These are phyloP conservation scores for Dryas integrifolia DNA, from an alignment of 331 rosid species.

Conservation along the genomic window DNA sequence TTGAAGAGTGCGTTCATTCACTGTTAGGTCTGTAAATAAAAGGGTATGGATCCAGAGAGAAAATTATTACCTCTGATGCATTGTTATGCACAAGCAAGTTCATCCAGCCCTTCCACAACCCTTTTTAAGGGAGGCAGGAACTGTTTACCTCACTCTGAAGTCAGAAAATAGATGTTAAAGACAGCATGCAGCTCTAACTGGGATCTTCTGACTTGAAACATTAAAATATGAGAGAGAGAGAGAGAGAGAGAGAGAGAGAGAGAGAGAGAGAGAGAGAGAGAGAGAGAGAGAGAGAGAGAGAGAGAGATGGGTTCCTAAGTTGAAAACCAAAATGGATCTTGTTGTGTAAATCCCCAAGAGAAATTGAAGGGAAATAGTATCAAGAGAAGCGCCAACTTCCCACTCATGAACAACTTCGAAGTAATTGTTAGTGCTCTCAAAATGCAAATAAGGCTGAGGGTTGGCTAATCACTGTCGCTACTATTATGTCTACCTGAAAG, in stretches of 20 bases:
- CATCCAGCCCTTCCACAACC: slow-evolving; percentile 45
- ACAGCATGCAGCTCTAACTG: slow-evolving; percentile 33
- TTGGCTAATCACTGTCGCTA: slow-evolving; percentile 76
- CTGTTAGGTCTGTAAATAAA: slow-evolving; percentile 47
- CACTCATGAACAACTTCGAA: slow-evolving; percentile 34
- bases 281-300: not conserved
- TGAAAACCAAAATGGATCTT: slow-evolving; percentile 43
- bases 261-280: slow-evolving; percentile 27
- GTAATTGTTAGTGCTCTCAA: slow-evolving; percentile 54
- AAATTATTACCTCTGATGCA: slow-evolving; percentile 42
- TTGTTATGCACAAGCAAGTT: slow-evolving; percentile 36
- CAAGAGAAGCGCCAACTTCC: slow-evolving; percentile 42
- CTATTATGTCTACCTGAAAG: slow-evolving; percentile 80
- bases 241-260: slow-evolving; percentile 31
- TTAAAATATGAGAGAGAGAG: slow-evolving; percentile 30
- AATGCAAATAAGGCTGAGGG: slow-evolving; percentile 45
- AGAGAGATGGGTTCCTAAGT: slow-evolving; percentile 29
- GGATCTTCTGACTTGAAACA: slow-evolving; percentile 44
- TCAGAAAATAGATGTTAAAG: slow-evolving; percentile 41
- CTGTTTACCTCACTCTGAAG: slow-evolving; percentile 32
- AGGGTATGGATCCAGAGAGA: slow-evolving; percentile 40
- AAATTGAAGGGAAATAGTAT: slow-evolving; percentile 43
- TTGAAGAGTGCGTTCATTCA: slow-evolving; percentile 35
- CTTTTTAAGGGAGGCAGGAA: slow-evolving; percentile 28
- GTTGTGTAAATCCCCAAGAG: slow-evolving; percentile 47